These are phyloP conservation scores for Exophiala sideris DNA, from an alignment of 2,329 filamentous ascomycete genomes.

Conservation along the genomic window DNA sequence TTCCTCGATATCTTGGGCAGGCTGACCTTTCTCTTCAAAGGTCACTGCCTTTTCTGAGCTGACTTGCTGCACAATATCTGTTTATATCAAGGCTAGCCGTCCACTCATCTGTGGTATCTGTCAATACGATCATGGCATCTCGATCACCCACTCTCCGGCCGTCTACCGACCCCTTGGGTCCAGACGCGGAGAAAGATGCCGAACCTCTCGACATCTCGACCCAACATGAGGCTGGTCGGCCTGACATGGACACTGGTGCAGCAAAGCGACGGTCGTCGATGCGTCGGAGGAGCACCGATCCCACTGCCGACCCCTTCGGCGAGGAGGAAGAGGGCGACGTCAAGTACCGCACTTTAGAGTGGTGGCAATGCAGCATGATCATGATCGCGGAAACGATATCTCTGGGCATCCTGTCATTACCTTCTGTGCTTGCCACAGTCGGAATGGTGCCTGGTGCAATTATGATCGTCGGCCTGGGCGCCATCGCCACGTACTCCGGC, in stretches of 20 bases:
- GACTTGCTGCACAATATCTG: too few relatives aligned
- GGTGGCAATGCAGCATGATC: conserved; percentile 32
- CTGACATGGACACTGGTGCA: not conserved
- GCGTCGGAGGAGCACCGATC: too few relatives aligned
- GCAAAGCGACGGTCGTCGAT: not conserved
- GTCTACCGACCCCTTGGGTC: conserved; percentile 11
- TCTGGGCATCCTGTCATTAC: conserved; percentile 55
- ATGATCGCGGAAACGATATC: conserved; percentile 61
- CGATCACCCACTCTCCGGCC: conserved; percentile 15
- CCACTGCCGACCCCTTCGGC: conserved; percentile 16
- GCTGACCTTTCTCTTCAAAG: too few relatives aligned
- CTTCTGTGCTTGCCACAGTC: conserved; percentile 50
- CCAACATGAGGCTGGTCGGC: not conserved
- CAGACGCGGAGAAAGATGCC: conserved; percentile 13
- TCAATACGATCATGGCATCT: conserved; percentile 5
- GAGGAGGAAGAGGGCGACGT: conserved; percentile 18
- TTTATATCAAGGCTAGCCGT: too few relatives aligned
- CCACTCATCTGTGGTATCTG: too few relatives aligned
- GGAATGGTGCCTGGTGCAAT: conserved; percentile 55
- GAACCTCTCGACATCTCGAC: not conserved
- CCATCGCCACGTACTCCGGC: conserved; percentile 59
- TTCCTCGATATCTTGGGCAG: too few relatives aligned
- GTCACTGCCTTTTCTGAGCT: too few relatives aligned
- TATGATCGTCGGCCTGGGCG: conserved; percentile 51
- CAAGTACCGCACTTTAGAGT: conserved; percentile 24